Conservation (phyloP, 2,329 filamentous ascomycete species). For the Davidsoniella eucalypti region DNA sequence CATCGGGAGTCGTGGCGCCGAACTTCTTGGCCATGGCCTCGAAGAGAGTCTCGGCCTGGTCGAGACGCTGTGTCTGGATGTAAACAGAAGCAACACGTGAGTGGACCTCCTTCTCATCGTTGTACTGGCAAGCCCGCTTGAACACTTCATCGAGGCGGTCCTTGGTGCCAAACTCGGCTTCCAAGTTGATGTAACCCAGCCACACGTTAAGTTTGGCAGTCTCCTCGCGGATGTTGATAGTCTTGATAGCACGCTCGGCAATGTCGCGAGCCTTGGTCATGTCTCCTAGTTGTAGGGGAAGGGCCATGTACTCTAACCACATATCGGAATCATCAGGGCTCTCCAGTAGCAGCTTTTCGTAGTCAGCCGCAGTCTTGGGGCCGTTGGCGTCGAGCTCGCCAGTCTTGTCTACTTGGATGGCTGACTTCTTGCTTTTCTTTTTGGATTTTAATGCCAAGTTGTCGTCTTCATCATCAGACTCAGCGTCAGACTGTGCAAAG, state of each 20-base stretch:
- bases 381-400: conserved; percentile 82
- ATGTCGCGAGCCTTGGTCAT: conserved; percentile 75
- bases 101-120: conserved; percentile 78
- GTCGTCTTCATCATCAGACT: conserved; percentile 24
- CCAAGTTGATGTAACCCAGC: conserved; percentile 86
- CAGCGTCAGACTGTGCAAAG: conserved; percentile 41
- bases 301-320: conserved; percentile 98
- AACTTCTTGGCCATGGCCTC: conserved; percentile 78
- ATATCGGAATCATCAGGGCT: conserved; percentile 85
- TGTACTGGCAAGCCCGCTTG: conserved; percentile 83
- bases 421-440: conserved; percentile 33
- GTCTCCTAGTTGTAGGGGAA: conserved; percentile 85
- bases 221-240: conserved; percentile 81
- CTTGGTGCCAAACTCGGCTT: conserved; percentile 76
- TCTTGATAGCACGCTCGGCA: conserved; percentile 76
- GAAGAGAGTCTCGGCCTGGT: conserved; percentile 84
- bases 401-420: conserved; percentile 74
- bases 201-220: conserved; percentile 89
- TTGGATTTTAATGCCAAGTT: conserved; percentile 57
- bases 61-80: conserved; percentile 71
- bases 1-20: conserved; percentile 57
- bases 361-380: conserved; percentile 80
- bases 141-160: conserved; percentile 74
- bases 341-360: conserved; percentile 79
- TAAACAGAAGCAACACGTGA: conserved; percentile 86